These are phyloP conservation scores for Puccinia hordei DNA, from an alignment of 1,284 basidiomycete genomes.

Conservation along the genomic window DNA sequence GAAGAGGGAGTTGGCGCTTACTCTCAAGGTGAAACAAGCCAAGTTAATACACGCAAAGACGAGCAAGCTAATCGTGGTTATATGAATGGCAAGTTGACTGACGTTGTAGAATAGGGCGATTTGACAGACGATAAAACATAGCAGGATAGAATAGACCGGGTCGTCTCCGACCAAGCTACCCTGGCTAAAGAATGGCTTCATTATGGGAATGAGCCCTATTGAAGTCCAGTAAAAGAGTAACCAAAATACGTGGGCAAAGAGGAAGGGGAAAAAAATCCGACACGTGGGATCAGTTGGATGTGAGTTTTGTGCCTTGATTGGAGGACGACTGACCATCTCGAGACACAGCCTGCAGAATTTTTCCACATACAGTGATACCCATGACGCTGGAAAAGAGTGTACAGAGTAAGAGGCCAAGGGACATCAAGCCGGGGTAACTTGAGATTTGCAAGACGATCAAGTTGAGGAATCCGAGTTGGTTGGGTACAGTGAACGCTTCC, in stretches of 20 bases:
- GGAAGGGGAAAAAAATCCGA: not conserved
- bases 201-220: conserved; percentile 45
- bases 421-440: conserved; percentile 9
- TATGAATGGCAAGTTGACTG: conserved; percentile 30
- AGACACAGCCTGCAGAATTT: conserved; percentile 47
- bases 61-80: conserved; percentile 37
- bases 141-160: conserved; percentile 44
- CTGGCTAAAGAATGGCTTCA: conserved; percentile 43
- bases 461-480: conserved; percentile 6
- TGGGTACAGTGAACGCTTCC: conserved; percentile 10
- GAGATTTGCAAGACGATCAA: conserved; percentile 29
- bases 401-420: conserved; percentile 26
- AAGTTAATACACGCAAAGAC: conserved; percentile 44
- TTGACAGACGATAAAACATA: conserved; percentile 42
- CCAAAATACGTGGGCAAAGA: not conserved
- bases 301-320: not conserved
- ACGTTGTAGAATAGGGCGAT: conserved; percentile 34
- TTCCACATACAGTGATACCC: conserved; percentile 46
- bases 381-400: conserved; percentile 43
- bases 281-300: not conserved
- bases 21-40: conserved; percentile 46
- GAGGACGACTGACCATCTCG: conserved; percentile 34
- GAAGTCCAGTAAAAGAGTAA: not conserved
- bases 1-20: conserved; percentile 2
- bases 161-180: conserved; percentile 42